phyloP scores from a whole-genome alignment of 371 early-diverging fungal species.

The Dipsacomyces acuminosporus region DNA sequence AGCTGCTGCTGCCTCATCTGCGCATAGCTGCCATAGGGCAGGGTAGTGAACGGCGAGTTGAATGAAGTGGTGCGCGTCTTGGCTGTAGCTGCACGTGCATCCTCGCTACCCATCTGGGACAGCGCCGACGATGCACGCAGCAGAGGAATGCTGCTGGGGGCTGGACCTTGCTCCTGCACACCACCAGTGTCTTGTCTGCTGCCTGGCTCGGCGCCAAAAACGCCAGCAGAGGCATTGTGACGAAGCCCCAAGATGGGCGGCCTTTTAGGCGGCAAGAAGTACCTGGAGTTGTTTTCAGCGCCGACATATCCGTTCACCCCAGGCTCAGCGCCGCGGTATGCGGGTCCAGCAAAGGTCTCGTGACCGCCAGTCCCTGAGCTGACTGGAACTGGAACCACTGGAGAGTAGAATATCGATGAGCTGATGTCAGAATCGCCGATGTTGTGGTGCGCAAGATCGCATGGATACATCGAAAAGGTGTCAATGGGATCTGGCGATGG shows the following conservation, averaged over 20 bases:
- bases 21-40: slow-evolving; percentile 35
- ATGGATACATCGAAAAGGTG: too few species aligned
- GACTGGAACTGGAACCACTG: slow-evolving; percentile 9
- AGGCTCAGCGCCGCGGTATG: slow-evolving; percentile 7
- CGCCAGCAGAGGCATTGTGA: slow-evolving; percentile 10
- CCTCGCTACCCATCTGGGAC: neutral
- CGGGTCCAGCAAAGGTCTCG: neutral
- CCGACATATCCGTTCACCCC: neutral
- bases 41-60: slow-evolving; percentile 41
- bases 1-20: slow-evolving; percentile 9
- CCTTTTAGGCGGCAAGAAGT: slow-evolving; percentile 30
- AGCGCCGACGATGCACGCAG: too few species aligned
- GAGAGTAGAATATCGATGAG: slow-evolving; percentile 14
- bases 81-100: neutral
- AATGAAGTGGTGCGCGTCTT: slow-evolving; percentile 38
- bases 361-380: slow-evolving; percentile 12
- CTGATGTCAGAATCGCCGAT: too few species aligned
- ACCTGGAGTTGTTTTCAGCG: slow-evolving; percentile 1
- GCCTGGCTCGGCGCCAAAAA: neutral
- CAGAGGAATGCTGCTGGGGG: too few species aligned
- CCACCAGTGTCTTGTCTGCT: too few species aligned
- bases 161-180: too few species aligned
- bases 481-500: too few species aligned
- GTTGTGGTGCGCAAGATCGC: too few species aligned
- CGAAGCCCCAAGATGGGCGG: slow-evolving; percentile 37